Evolutionary conservation across 306 rosid genomes (phyloP).

Genomic region (Datisca glomerata): DNA sequence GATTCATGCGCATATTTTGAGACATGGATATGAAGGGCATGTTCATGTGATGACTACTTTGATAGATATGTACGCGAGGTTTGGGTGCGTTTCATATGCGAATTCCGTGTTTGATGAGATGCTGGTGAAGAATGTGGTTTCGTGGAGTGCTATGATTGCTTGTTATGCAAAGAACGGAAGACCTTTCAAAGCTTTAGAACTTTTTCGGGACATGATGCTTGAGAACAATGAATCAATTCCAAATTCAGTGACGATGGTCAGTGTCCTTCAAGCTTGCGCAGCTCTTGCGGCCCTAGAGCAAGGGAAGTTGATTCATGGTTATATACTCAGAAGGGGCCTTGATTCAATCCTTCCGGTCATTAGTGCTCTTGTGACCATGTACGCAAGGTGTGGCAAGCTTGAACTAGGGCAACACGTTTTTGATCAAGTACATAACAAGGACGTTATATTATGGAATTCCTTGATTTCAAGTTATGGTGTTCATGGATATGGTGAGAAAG

Average conservation of each 20-base stretch:
- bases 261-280: conserved; percentile 85
- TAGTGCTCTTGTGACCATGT: conserved; percentile 69
- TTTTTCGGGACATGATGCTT: conserved; percentile 56
- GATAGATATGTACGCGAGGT: conserved; percentile 74
- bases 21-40: conserved; percentile 56
- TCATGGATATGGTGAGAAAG: conserved; percentile 69
- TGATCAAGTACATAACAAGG: conserved; percentile 42
- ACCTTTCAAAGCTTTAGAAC: conserved; percentile 67
- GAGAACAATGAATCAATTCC: conserved; percentile 51
- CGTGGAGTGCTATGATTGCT: conserved; percentile 96
- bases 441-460: conserved; percentile 76
- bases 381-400: conserved; percentile 80
- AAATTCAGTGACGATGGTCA: conserved; percentile 90
- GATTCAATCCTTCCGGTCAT: conserved; percentile 75
- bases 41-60: conserved; percentile 79
- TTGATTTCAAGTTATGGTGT: conserved; percentile 76
- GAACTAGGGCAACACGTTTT: conserved; percentile 46
- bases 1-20: conserved; percentile 79
- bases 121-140: conserved; percentile 61
- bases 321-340: conserved; percentile 80
- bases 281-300: conserved; percentile 67
- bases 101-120: conserved; percentile 50
- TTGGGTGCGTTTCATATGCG: conserved; percentile 58
- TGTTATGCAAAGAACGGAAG: conserved; percentile 69
- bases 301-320: conserved; percentile 79